A percentile compares a stretch with the other conserved stretches of the same genome.
These are phyloP conservation scores for Ogataea glucozyma DNA, from an alignment of 805 yeast species.

Conservation along the genomic window DNA sequence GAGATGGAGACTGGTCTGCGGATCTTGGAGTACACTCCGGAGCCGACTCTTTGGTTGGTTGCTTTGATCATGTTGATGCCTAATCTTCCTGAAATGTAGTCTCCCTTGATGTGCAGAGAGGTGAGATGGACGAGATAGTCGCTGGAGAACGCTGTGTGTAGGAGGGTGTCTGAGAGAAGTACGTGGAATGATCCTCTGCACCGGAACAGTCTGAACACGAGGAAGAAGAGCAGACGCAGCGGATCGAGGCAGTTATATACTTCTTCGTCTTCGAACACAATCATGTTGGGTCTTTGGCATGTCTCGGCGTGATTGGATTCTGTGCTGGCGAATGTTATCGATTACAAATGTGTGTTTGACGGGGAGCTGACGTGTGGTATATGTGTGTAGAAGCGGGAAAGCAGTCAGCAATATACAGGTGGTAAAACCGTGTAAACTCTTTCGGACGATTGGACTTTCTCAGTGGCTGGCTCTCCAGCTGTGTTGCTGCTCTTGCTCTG, in stretches of 20 bases:
- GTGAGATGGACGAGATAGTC: constrained; percentile 22
- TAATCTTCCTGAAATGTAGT: constrained; percentile 29
- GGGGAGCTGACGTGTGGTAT: constrained; percentile 23
- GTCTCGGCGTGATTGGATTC: constrained; percentile 5
- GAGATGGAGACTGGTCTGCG: constrained; percentile 11
- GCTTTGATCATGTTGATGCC: constrained; percentile 25
- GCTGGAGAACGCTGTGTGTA: constrained; percentile 8
- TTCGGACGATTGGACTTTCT: too few relatives aligned
- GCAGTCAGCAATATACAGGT: too few relatives aligned
- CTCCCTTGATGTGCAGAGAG: constrained; percentile 20
- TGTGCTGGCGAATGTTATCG: constrained; percentile 2
- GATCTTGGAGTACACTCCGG: constrained; percentile 17
- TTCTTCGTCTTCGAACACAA: constrained; percentile 27
- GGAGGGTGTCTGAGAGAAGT: constrained; percentile 7
- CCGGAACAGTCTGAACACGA: constrained; percentile 15
- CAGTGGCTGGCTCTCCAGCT: too few relatives aligned
- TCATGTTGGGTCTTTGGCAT: constrained; percentile 13
- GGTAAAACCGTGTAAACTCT: too few relatives aligned
- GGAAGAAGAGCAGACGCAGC: constrained; percentile 16
- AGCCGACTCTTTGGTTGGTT: constrained; percentile 20
- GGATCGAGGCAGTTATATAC: constrained; percentile 19
- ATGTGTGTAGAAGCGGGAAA: not conserved
- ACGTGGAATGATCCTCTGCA: constrained; percentile 21
- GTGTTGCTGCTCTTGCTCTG: too few relatives aligned
- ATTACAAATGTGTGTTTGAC: constrained; percentile 1